Base-by-base conservation (phyloP, 1,284 basidiomycete genomes). In the Kalmanozyma brasiliensis region DNA sequence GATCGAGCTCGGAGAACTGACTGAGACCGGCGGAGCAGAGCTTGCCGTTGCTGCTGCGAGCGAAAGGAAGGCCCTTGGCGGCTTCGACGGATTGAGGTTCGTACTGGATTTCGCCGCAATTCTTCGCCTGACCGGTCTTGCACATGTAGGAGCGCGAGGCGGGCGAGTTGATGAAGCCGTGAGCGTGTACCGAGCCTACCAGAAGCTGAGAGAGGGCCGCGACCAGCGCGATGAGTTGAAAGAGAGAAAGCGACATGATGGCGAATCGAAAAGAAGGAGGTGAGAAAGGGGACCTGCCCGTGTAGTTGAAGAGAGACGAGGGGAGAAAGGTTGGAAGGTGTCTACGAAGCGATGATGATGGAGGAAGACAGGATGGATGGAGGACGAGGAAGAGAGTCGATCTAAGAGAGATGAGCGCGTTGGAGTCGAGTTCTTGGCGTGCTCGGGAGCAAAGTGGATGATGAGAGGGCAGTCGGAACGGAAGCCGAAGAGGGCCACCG, bases 111-210 rank as follows among this genome's bases (percentile, higher is more conserved):
- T 61, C 56, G 23, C 72, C 71, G 45, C 68, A 72, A 16, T 59
- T 40, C 37, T 59, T 59, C 10, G 66, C 63, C 75, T 83, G 22
- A 79, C 83, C 45, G 82, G 81, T 24, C 75, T 83, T 24, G 73
- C 79, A 34, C 89, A 90, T 77, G 84, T 88, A 66, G 89, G 89
- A 75, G 82, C 73, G 49, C 9, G 86, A 86, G 85, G 62, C 82
- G 83, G 34, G 83, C 83, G 37, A 90, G 20, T 49, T 52, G 33
- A 61, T 56, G 45, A 64, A 63, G 42, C 68, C 68, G 30, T 71
- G 68, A 22, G 68, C 68, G 17, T 66, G 43, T 11, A 67, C 68
- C 9, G 66, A 55, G 44, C 45, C 23, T 24, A 65, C 32, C 24
- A 76, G 65, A 36, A 77, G 61, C 35, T 52, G 58, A 16, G 46